Conservation (phyloP, 148 eudicot genomes). For the Persicaria tinctoria region DNA sequence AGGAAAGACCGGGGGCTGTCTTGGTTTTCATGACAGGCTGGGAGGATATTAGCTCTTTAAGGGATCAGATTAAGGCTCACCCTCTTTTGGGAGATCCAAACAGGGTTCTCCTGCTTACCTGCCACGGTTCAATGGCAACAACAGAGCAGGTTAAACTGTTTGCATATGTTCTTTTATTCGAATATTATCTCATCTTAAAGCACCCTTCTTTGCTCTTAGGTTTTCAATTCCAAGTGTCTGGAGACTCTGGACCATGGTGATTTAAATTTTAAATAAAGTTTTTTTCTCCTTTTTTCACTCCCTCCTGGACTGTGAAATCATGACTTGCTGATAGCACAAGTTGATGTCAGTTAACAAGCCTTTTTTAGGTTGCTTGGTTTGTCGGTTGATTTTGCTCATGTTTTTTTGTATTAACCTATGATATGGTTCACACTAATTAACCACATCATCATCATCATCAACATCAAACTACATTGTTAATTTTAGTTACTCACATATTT, state of each 20-base stretch:
- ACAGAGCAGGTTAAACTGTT: slow-evolving; percentile 63
- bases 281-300: not conserved
- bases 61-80: slow-evolving; percentile 93
- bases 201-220: not conserved
- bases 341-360: not conserved
- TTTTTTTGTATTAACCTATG: not conserved
- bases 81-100: slow-evolving; percentile 97
- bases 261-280: not conserved
- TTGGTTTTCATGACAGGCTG: slow-evolving; percentile 99
- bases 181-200: not conserved
- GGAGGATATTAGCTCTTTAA: slow-evolving; percentile 96
- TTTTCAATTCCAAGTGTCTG: not conserved
- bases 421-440: not conserved
- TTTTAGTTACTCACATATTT: slow-evolving; percentile 14
- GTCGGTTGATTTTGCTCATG: not conserved
- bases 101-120: slow-evolving; percentile 82
- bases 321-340: not conserved
- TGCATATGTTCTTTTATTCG: slow-evolving; percentile 3
- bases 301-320: not conserved
- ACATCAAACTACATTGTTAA: not conserved
- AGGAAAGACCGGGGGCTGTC: slow-evolving; percentile 92
- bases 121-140: slow-evolving; percentile 99
- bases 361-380: not conserved
- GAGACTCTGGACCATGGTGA: not conserved
- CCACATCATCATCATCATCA: not conserved